Conservation (phyloP, 208 protist genomes). For the Polymyxa betae region DNA sequence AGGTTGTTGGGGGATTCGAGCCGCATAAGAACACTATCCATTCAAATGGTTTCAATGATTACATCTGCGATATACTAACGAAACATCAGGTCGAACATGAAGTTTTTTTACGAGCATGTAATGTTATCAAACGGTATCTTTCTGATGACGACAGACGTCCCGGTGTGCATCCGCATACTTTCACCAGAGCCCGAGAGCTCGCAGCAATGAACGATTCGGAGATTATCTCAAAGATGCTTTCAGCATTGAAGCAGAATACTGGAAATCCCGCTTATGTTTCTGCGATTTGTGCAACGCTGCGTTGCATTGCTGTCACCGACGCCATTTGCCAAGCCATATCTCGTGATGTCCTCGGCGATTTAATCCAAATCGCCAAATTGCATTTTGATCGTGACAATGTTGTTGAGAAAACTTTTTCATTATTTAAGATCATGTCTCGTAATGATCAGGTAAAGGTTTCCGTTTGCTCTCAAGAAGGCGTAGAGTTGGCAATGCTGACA, state of each 20-base stretch:
- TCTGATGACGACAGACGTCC: constrained; percentile 38
- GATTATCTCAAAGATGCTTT: neutral
- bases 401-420: neutral
- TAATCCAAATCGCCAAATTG: neutral
- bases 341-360: neutral
- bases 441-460: constrained; percentile 20
- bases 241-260: neutral
- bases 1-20: neutral
- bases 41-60: neutral
- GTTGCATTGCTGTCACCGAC: neutral
- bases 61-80: neutral
- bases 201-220: neutral
- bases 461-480: neutral
- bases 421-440: constrained; percentile 1
- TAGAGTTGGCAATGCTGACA: neutral
- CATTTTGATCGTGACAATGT: neutral
- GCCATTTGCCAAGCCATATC: neutral
- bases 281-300: constrained; percentile 25
- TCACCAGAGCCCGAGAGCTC: neutral
- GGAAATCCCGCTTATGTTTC: neutral
- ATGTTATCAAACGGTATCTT: neutral
- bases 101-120: neutral
- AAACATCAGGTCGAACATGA: neutral
- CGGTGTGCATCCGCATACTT: constrained; percentile 35
- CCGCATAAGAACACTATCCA: constrained; percentile 36